Evolutionary conservation across 2,329 filamentous ascomycete genomes (phyloP).

Genomic region (Ophiocordyceps polyrhachis-furcata): DNA sequence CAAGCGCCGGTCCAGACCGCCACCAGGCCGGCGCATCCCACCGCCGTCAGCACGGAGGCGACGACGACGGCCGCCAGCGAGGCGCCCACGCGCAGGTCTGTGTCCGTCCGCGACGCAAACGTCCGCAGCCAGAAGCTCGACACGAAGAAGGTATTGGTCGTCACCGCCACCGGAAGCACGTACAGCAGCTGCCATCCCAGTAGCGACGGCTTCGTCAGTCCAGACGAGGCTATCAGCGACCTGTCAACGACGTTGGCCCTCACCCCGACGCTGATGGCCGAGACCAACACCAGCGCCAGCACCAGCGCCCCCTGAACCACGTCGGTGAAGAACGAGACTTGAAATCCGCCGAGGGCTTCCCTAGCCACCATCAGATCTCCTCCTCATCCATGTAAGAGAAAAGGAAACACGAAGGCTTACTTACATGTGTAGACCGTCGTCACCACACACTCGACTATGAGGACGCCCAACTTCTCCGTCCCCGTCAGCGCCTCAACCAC

Average conservation of each 20-base stretch:
- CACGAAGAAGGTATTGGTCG: constrained; percentile 78
- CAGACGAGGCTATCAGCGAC: constrained; percentile 47
- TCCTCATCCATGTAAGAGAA: not conserved
- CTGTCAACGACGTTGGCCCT: constrained; percentile 50
- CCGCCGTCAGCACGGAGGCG: constrained; percentile 50
- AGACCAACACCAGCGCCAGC: constrained; percentile 53
- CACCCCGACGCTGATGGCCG: constrained; percentile 58
- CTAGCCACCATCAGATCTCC: not conserved
- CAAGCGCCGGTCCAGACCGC: constrained; percentile 62
- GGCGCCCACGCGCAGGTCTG: constrained; percentile 57
- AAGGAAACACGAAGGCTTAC: not conserved
- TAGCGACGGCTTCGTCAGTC: constrained; percentile 47
- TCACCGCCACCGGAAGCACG: constrained; percentile 61
- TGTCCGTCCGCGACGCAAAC: constrained; percentile 63
- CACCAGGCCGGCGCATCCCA: constrained; percentile 55
- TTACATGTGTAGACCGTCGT: constrained; percentile 72
- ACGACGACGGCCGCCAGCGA: constrained; percentile 47
- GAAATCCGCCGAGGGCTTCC: constrained; percentile 59
- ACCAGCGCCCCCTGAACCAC: constrained; percentile 69
- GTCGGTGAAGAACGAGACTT: constrained; percentile 69
- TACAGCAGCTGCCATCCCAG: constrained; percentile 76
- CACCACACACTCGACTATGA: constrained; percentile 60
- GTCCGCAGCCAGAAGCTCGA: constrained; percentile 72
- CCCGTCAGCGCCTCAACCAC: constrained; percentile 59
- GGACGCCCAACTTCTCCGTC: constrained; percentile 51